Evolutionary conservation across 768 basidiomycete genomes (phyloP), one percentile per base, ranked within the genome.

Genomic region (Stropharia rugosoannulata): DNA sequence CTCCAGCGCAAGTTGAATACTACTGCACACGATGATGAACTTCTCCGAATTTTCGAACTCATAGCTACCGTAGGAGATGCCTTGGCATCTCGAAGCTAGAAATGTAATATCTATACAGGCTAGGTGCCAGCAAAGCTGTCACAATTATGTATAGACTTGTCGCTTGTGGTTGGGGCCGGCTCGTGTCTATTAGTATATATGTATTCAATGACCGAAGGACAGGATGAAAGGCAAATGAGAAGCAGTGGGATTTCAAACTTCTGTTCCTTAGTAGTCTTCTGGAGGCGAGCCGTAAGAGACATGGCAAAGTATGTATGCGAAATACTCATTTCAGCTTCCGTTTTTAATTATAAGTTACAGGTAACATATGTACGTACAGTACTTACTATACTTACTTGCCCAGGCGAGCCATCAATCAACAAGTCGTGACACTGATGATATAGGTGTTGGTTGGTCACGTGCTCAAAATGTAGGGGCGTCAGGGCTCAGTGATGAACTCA

Each of bases 31-130:
- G 86, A 89, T 48, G 73, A 75, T 12, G 82, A 87, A 64, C 74
- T 80, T 8, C 68, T 73, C 35, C 75, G 78, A 37, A 74, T 89
- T 12, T 78, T 87, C 71, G 77, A 84, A 47, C 64, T 87, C 22
- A 79, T 90, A 4, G 72, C 75, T 5, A 74, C 79, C 16, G 75
- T 90, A 0, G 89, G 89, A 4, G 75, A 79, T 16, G 77, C 78
- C 4, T 65, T 90, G 48, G 80, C 82, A 15, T 66, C 69, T 50
- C 66, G 75, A 51, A 70, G 63, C 53, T 35, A 18, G 18, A 32
- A 19, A 35, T 51, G 3, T 22, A 15, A 37, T 19, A 7, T 38
- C 22, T 22, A 22, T 22, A 22, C 22, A 22, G 1, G 22, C 22
- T 22, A 22, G 22, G 4, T n/a, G 22, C 22, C 22, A 22, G 22